A percentile compares a stretch with the other conserved stretches of the same genome.
Conservation (phyloP, 768 basidiomycete genomes). For the Termitomyces sp. region DNA sequence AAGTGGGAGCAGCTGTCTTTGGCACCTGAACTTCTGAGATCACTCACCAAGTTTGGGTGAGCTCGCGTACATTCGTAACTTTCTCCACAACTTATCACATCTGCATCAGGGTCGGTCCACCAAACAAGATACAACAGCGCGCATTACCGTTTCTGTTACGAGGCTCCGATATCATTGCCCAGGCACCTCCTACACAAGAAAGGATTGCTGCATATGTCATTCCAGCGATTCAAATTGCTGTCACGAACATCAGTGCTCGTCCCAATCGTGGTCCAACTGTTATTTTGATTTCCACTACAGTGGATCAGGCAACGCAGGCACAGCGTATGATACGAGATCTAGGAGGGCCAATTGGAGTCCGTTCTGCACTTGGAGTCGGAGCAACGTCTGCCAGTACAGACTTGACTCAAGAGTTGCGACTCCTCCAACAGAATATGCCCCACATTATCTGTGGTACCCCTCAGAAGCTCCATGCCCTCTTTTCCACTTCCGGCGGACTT, state of each 20-base stretch:
- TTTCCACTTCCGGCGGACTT: slow-evolving; percentile 75
- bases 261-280: slow-evolving; percentile 77
- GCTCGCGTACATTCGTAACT: slow-evolving; percentile 20
- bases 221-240: slow-evolving; percentile 79
- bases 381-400: slow-evolving; percentile 59
- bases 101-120: slow-evolving; percentile 77
- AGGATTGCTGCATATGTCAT: slow-evolving; percentile 97
- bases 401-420: slow-evolving; percentile 70
- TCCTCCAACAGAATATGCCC: slow-evolving; percentile 87
- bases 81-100: slow-evolving; percentile 6
- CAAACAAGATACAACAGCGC: slow-evolving; percentile 98
- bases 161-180: slow-evolving; percentile 96
- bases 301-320: slow-evolving; percentile 97
- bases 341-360: slow-evolving; percentile 88
- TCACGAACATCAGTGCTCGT: slow-evolving; percentile 54
- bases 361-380: slow-evolving; percentile 86
- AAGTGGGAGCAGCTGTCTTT: slow-evolving; percentile 95
- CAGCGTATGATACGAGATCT: slow-evolving; percentile 93
- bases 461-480: slow-evolving; percentile 90
- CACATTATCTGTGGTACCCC: slow-evolving; percentile 97
- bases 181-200: slow-evolving; percentile 98
- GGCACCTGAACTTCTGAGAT: slow-evolving; percentile 81
- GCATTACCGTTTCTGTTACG: slow-evolving; percentile 92
- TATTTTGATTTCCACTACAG: slow-evolving; percentile 95
- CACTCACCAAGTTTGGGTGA: slow-evolving; percentile 91